Conservation (phyloP, 176 grass and related monocot species). For the Aegilops bicornis region DNA sequence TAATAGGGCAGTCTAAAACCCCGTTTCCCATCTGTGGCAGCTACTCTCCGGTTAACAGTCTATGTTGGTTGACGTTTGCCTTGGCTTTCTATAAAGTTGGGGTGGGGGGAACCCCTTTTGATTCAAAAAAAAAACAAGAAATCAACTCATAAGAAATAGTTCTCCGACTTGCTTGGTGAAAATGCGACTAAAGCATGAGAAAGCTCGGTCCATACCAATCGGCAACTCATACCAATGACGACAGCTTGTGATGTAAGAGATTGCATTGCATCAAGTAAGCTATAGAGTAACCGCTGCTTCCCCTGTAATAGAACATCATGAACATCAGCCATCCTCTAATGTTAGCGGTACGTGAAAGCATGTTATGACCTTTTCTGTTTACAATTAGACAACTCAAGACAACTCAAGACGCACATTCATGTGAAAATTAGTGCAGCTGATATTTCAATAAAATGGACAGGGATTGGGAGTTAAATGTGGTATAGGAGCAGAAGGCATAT, state of each 20-base stretch:
- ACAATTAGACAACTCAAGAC: neutral
- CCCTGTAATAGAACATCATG: conserved; percentile 56
- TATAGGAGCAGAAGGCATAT: conserved; percentile 29
- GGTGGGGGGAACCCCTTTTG: too few relatives aligned
- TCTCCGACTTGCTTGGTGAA: neutral
- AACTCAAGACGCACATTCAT: too few relatives aligned
- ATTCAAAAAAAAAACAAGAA: neutral
- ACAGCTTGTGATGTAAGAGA: conserved; percentile 86
- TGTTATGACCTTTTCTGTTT: conserved; percentile 9
- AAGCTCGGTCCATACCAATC: conserved; percentile 55
- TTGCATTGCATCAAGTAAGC: conserved; percentile 90
- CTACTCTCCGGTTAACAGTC: too few relatives aligned
- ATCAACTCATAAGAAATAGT: neutral
- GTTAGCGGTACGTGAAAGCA: neutral
- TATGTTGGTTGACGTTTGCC: too few relatives aligned
- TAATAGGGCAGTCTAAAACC: too few relatives aligned
- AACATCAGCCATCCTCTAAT: conserved; percentile 7
- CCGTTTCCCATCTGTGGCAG: too few relatives aligned
- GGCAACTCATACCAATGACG: conserved; percentile 91
- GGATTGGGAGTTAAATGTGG: neutral
- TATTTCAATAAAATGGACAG: neutral
- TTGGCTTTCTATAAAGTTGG: too few relatives aligned
- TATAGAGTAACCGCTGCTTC: conserved; percentile 93
- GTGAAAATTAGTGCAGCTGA: neutral
- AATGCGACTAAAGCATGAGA: conserved; percentile 10